Evolutionary conservation across 129 eudicot species (phyloP), one percentile per base, ranked within the genome.

Genomic region (Centaurea solstitialis): DNA sequence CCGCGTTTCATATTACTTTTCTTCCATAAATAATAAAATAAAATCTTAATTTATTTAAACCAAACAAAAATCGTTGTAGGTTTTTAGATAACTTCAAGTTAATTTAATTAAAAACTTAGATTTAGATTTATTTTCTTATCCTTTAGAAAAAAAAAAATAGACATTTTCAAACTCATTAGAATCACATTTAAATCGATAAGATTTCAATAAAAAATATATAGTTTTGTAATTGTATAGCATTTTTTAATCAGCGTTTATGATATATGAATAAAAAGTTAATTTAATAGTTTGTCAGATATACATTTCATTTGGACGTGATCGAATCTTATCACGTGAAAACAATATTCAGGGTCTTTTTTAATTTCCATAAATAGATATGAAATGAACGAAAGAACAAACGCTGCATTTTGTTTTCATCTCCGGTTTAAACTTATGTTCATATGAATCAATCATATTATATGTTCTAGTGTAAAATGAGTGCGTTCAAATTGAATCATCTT

Each of bases 1-100:
- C 74, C 81, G 81, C 65, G 81, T 77, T 26, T 17, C 6, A 21
- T 57, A 17, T 57, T 57, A 57, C n/a, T 65, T 77, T 67, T 4
- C 3, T 20, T 15, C 33, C 6, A 24, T 22, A 35, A 21, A 4
- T 39, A 17, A 38, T 12, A 35, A 20, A 39, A 0, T 6, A 21
- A 20, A 3, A 9, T 11, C 12, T 13, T 28, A 28, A 28, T 68
- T 68, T 33, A 33, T 1, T 33, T 33, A 26, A 26, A 26, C 30
- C 1, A 26, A 26, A 1, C 30, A 26, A 26, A n/a, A n/a, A n/a
- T n/a, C n/a, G n/a, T n/a, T n/a, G n/a, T n/a, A n/a, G n/a, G n/a
- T n/a, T n/a, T n/a, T n/a, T n/a, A n/a, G n/a, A n/a, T n/a, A n/a
- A n/a, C n/a, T n/a, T n/a, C 30, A 26, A 26, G 2, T 26, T 26